Percentiles rank a stretch among this genome's conserved stretches.
These are phyloP conservation scores for Plasmodium reichenowi DNA, from an alignment of 169 alveolate genomes.

Conservation along the genomic window DNA sequence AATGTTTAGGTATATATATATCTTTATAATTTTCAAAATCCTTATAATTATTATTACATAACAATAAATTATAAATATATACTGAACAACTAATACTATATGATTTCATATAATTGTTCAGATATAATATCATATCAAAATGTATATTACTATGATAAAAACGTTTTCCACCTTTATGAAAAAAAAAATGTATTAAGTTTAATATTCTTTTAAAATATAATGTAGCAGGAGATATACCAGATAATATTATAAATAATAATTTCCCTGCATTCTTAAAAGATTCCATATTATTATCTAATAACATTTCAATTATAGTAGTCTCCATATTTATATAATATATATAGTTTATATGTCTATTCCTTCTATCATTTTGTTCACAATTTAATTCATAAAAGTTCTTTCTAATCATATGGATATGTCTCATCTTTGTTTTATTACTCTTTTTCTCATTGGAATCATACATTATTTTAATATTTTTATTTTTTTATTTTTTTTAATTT, in stretches of 20 bases:
- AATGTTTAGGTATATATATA: constrained; percentile 1
- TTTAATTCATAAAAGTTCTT: constrained; percentile 32
- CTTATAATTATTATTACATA: constrained; percentile 41
- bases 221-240: constrained; percentile 19
- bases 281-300: constrained; percentile 56
- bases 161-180: constrained; percentile 53
- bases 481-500: too few species aligned
- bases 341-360: constrained; percentile 8
- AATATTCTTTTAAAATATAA: constrained; percentile 43
- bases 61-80: constrained; percentile 37
- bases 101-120: constrained; percentile 17
- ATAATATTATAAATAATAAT: constrained; percentile 48
- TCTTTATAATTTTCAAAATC: constrained; percentile 28
- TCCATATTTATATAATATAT: constrained; percentile 62
- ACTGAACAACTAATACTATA: not conserved
- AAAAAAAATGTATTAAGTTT: constrained; percentile 50
- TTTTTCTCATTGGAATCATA: too few species aligned
- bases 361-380: not conserved
- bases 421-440: not conserved
- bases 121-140: constrained; percentile 10
- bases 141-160: constrained; percentile 67
- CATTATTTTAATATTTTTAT: too few species aligned
- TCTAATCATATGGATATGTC: not conserved
- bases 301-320: constrained; percentile 43
- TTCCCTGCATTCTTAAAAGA: constrained; percentile 72